Percentiles rank a stretch among this genome's conserved stretches.
phyloP scores from a whole-genome alignment of 2,329 filamentous ascomycete genomes.

The Elsinoe arachidis region DNA sequence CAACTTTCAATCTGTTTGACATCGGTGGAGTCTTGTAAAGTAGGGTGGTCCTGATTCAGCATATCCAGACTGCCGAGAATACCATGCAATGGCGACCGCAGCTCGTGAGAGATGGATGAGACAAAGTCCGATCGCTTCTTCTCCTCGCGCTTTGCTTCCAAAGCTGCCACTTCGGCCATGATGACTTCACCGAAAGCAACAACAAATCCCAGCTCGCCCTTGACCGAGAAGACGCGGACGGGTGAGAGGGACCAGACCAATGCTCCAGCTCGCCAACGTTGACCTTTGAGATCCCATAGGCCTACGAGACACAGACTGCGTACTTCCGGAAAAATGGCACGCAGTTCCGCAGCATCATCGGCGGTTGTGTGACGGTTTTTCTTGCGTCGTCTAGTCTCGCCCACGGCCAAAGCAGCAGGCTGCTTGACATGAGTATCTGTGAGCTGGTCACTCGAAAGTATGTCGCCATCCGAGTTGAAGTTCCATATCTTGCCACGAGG shows the following conservation, averaged over 20 bases:
- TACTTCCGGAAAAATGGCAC: slow-evolving; percentile 32
- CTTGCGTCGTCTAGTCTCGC: slow-evolving; percentile 21
- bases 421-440: slow-evolving; percentile 9
- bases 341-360: slow-evolving; percentile 8
- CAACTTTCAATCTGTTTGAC: slow-evolving; percentile 2
- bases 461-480: slow-evolving; percentile 24
- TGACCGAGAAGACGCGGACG: slow-evolving; percentile 33
- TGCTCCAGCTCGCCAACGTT: slow-evolving; percentile 36
- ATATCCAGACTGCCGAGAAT: slow-evolving; percentile 30
- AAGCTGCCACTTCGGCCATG: slow-evolving; percentile 33
- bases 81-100: slow-evolving; percentile 41
- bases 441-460: slow-evolving; percentile 2
- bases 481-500: slow-evolving; percentile 30
- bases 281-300: slow-evolving; percentile 41
- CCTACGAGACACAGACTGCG: slow-evolving; percentile 43
- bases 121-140: slow-evolving; percentile 46
- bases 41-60: neutral
- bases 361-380: slow-evolving; percentile 3
- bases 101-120: slow-evolving; percentile 44
- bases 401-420: neutral
- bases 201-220: slow-evolving; percentile 36
- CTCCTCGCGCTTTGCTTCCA: slow-evolving; percentile 34
- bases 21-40: neutral
- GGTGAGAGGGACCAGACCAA: slow-evolving; percentile 40
- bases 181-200: slow-evolving; percentile 36